phyloP scores from a whole-genome alignment of 164 flowering plant genomes.

The Kalanchoe fedtschenkoi region DNA sequence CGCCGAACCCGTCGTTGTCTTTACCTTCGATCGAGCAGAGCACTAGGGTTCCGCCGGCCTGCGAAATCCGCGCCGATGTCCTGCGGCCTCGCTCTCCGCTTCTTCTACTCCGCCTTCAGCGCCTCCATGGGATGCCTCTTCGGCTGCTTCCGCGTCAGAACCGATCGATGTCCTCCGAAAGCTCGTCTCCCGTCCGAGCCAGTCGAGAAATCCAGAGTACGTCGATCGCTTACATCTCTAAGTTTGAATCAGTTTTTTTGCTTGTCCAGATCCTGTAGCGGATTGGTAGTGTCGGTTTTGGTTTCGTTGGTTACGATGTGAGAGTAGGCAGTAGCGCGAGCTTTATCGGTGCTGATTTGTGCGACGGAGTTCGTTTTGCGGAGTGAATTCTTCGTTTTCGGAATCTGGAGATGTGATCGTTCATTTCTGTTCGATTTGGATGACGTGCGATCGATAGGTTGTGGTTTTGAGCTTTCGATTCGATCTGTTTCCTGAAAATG shows the following conservation, averaged over 20 bases:
- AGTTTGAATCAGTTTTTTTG: not conserved
- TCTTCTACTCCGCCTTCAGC: constrained; percentile 1
- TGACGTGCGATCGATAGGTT: too few species aligned
- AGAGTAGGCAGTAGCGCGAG: not conserved
- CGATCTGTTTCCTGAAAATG: too few species aligned
- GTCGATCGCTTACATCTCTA: not conserved
- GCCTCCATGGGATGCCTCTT: constrained; percentile 56
- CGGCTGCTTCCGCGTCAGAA: constrained; percentile 46
- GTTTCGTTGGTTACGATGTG: not conserved
- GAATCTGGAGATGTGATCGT: not conserved
- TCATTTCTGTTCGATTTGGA: not conserved
- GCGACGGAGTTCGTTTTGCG: not conserved
- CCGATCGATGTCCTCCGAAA: constrained; percentile 17
- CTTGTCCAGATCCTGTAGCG: not conserved
- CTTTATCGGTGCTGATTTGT: not conserved
- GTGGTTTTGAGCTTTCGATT: too few species aligned
- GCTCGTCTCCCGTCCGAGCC: constrained; percentile 20
- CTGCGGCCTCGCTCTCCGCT: not conserved
- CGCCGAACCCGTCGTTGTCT: too few species aligned
- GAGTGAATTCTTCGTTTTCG: not conserved
- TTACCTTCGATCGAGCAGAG: too few species aligned
- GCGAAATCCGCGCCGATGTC: not conserved
- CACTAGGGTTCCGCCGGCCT: not conserved
- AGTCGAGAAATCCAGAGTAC: constrained; percentile 18
- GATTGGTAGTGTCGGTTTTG: not conserved